phyloP scores from a whole-genome alignment of 352 stramenopile species.

The Globisporangium emineosum region DNA sequence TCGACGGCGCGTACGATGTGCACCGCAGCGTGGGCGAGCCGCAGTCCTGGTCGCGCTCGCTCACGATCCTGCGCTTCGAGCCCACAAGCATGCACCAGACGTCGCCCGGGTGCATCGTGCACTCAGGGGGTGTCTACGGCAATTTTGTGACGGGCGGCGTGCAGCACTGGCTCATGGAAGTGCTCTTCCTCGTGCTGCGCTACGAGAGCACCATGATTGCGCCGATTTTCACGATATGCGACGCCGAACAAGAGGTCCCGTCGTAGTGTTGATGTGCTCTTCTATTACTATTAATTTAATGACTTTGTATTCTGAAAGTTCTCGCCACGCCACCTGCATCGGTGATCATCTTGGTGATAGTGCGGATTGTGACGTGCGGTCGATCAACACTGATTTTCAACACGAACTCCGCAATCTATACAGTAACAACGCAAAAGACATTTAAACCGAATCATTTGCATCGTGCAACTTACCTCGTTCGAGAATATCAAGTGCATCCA shows the following conservation, averaged over 20 bases:
- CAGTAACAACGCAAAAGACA: no score
- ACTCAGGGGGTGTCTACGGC: conserved; percentile 41
- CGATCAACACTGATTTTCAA: no score
- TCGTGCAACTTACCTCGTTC: no score
- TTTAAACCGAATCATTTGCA: no score
- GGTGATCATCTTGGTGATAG: no score
- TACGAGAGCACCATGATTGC: conserved; percentile 49
- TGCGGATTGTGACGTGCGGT: no score
- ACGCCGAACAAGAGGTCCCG: conserved; percentile 12
- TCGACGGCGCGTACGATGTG: conserved; percentile 32
- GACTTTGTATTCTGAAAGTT: no score
- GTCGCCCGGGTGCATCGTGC: conserved; percentile 33
- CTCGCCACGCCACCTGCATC: no score
- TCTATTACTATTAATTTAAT: conserved; percentile 3
- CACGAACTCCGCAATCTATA: no score
- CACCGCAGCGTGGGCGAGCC: conserved; percentile 31
- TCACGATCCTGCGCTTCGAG: conserved; percentile 47
- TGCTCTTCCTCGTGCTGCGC: conserved; percentile 50
- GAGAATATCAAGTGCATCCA: no score
- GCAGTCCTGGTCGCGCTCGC: conserved; percentile 36
- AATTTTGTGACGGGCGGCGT: conserved; percentile 37
- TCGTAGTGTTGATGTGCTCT: no score
- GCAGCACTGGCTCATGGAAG: conserved; percentile 59
- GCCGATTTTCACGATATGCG: conserved; percentile 42
- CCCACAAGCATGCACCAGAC: conserved; percentile 27